phyloP scores from a whole-genome alignment of 2,329 filamentous ascomycete species.

The Scedosporium boydii region DNA sequence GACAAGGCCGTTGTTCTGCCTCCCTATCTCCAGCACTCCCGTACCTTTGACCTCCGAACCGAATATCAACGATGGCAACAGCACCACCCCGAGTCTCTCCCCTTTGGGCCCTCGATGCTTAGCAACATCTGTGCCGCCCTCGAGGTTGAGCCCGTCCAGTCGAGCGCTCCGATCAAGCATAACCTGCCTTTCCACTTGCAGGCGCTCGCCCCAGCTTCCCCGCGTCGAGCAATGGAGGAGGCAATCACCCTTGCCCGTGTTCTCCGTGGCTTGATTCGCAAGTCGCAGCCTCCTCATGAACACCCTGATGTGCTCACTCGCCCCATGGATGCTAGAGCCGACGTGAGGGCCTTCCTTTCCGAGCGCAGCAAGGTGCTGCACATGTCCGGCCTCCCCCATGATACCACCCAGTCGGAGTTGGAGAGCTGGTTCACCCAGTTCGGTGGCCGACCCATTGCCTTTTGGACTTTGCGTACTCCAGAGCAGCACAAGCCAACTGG shows the following conservation, averaged over 20 bases:
- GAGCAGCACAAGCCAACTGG: constrained; percentile 99
- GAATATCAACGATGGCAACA: constrained; percentile 99
- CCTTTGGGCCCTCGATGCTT: constrained; percentile 90
- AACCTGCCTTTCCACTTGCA: constrained; percentile 97
- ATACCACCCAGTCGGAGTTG: constrained; percentile 95
- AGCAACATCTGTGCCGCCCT: constrained; percentile 97
- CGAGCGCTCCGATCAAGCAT: constrained; percentile 96
- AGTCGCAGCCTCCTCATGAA: constrained; percentile 88
- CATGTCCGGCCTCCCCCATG: constrained; percentile 93
- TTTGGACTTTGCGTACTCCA: constrained; percentile 95
- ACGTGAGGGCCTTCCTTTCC: constrained; percentile 90
- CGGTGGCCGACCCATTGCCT: constrained; percentile 92
- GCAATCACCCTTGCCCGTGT: constrained; percentile 89
- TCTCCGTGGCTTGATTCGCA: constrained; percentile 83
- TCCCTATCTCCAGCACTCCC: constrained; percentile 93
- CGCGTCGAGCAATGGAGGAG: constrained; percentile 94
- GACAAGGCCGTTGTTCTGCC: constrained; percentile 97
- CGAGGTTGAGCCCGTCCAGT: constrained; percentile 95
- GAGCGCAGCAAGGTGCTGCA: constrained; percentile 97
- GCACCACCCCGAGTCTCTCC: constrained; percentile 93
- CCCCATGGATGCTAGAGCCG: constrained; percentile 92
- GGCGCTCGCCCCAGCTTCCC: constrained; percentile 88
- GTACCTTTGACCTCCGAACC: constrained; percentile 91
- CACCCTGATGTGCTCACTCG: constrained; percentile 91
- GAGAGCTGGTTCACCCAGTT: constrained; percentile 99